Evolutionary conservation across 2,329 filamentous ascomycete species (phyloP), one percentile per base, ranked within the genome.

Genomic region (Lasiodiplodia gonubiensis): DNA sequence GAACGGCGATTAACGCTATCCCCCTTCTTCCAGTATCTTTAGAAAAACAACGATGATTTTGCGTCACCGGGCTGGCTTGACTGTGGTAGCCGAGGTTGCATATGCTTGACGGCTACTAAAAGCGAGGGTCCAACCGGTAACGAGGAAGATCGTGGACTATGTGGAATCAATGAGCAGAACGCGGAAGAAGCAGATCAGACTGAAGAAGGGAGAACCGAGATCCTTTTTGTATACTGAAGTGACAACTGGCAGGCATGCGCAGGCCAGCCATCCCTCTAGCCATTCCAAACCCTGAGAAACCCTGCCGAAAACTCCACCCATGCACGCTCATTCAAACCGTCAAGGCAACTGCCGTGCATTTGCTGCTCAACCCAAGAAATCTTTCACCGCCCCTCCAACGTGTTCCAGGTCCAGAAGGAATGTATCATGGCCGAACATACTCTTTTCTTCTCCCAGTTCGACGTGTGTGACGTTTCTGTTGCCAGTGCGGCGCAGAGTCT

Each of bases 361-460:
- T 48, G 46, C 46, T 35, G 55, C 30, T 67, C 64, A 94, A 0
- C 85, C 86, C 72, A 99, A 78, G 78, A 99, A 99, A 72, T 86
- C 86, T 73, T 88, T 89, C 55, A 99, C 82, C 60, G 89, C 92
- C 0, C 93, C 93, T 4, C 95, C 95, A 60, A 99, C 92, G 72
- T 97, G 91, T 81, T 97, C 89, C 67, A 98, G 80, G 80, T 99
- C 95, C 52, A 99, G 82, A 74, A 99, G 80, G 77, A 99, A 99
- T 0, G 94, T 98, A 77, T 99, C 95, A 75, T 99, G 95, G 0
- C 95, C 95, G 77, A 99, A 99, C 73, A 97, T 81, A 74, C 93
- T 97, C 79, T 95, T 88, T 80, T 98, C 93, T 81, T 98, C 93
- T 39, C 94, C 95, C 60, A 99, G 82, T 82, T 99, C 95, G 16